Evolutionary conservation across 768 basidiomycete genomes (phyloP).

Genomic region (Russula foetens): DNA sequence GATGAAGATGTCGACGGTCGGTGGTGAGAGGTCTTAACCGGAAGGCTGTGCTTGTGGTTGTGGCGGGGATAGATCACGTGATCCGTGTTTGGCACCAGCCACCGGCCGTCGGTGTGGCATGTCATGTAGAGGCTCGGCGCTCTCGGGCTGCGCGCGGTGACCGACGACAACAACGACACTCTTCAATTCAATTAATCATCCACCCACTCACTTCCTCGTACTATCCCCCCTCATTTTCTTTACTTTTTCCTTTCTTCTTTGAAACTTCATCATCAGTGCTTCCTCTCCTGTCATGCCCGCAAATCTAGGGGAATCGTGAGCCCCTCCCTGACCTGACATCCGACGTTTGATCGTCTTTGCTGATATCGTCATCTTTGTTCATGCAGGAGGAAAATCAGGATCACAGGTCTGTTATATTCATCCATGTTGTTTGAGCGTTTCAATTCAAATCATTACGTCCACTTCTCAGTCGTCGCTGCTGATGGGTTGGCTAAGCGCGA

Average conservation of each 20-base stretch:
- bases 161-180: too few species aligned
- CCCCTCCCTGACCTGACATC: neutral
- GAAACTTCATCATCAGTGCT: conserved; percentile 31
- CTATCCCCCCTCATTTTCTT: neutral
- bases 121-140: neutral
- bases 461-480: conserved; percentile 89
- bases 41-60: neutral
- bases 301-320: conserved; percentile 25
- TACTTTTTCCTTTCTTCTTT: conserved; percentile 16
- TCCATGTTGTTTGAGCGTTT: neutral
- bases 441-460: neutral
- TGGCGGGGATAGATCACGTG: neutral
- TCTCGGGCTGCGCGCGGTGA: neutral
- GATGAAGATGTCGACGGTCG: too few species aligned
- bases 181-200: neutral
- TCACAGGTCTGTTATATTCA: conserved; percentile 48
- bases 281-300: conserved; percentile 23
- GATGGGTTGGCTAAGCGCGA: conserved; percentile 91
- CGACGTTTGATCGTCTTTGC: neutral
- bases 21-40: neutral
- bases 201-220: neutral
- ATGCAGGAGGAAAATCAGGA: conserved; percentile 61
- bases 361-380: conserved; percentile 17
- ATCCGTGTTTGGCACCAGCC: neutral
- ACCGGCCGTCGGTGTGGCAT: too few species aligned